Base-by-base conservation (phyloP, 2,329 filamentous ascomycete genomes). In the Grosmannia huntii region DNA sequence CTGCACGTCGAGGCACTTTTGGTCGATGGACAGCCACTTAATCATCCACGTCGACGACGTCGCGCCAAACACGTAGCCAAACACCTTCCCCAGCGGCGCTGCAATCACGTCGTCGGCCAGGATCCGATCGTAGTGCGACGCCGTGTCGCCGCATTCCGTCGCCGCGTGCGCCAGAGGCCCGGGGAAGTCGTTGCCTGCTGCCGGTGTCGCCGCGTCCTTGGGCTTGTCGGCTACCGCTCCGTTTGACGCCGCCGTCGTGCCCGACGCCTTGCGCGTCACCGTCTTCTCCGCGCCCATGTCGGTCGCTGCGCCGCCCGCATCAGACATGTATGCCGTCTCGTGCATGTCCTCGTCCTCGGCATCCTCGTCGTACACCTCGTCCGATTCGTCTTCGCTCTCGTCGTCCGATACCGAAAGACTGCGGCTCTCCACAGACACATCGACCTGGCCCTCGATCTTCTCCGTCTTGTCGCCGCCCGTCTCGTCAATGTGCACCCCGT, bases 1-100 rank as follows among this genome's bases (percentile, higher is more conserved):
- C 62, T 89, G 85, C 28, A 97, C 70, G n/a, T 99, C 94, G 4
- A 80, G 78, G 51, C 89, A 94, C 69, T 96, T 97, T 68, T 96
- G 89, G 59, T 96, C 90, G 25, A 84, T 84, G 0, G 87, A 78
- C 51, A 99, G 76, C 80, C 90, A 97, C 66, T 90, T 94, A 14
- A 81, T 78, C 82, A 99, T 90, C 73, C 91, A 99, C 0, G 79
- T 74, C 5, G 83, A 81, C 1, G 91, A 96, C 2, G 78, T 80
- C 2, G 87, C 81, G 0, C 95, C 94, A 66, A 96, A 99, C 64
- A 96, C 80, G 59, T 96, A 73, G 62, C 83, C 87, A 70, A 95
- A 99, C 33, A 97, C 84, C 68, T 96, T 95, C 57, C 94, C 94
- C 1, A 99, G 75, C 0, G 94, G 94, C 2, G 92, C 94, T 0